These are phyloP conservation scores for Rubia peregrina DNA, from an alignment of 305 asterid species.

Conservation along the genomic window DNA sequence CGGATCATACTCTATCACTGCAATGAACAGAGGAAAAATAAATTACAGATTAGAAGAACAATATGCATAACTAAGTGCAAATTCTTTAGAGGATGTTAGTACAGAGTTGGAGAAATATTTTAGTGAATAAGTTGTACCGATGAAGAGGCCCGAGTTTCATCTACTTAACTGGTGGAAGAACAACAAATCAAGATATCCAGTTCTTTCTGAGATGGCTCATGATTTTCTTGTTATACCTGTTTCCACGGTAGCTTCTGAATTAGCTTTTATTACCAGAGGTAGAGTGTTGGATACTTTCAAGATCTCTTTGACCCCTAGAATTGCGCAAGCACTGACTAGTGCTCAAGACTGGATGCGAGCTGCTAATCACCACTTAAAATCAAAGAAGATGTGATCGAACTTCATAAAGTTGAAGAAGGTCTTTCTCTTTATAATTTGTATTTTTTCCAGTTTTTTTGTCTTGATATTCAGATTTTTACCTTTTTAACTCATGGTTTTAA, in stretches of 20 bases:
- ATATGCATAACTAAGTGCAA: neutral
- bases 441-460: too few relatives aligned
- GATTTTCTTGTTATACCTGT: neutral
- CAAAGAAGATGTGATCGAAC: neutral
- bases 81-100: too few relatives aligned
- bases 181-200: neutral
- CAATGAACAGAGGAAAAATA: neutral
- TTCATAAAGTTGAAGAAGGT: neutral
- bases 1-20: too few relatives aligned
- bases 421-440: neutral
- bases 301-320: neutral
- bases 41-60: neutral
- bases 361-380: neutral
- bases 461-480: too few relatives aligned
- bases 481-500: too few relatives aligned
- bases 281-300: neutral
- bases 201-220: neutral
- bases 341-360: neutral
- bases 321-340: neutral
- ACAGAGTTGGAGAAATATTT: neutral
- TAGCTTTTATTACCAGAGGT: neutral
- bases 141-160: neutral
- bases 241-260: neutral
- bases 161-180: neutral
- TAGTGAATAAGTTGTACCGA: neutral